Evolutionary conservation across 148 eudicot genomes (phyloP).

Genomic region (Salicornia ramosissima): DNA sequence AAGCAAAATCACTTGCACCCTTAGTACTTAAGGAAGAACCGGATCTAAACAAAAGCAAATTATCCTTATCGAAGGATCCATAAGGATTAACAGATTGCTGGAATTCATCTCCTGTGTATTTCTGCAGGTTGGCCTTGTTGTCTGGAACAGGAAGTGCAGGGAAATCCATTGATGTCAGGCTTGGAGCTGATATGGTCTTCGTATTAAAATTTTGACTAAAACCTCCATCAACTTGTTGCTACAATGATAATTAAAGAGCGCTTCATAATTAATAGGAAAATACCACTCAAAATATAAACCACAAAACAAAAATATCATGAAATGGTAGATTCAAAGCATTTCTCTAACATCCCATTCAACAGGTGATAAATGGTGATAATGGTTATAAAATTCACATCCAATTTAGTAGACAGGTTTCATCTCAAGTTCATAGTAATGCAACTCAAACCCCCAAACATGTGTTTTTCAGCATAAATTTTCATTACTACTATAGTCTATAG

Average conservation of each 20-base stretch:
- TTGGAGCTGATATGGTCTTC: slow-evolving; percentile 68
- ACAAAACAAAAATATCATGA: not conserved
- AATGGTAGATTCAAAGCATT: too few relatives aligned
- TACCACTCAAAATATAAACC: slow-evolving; percentile 2
- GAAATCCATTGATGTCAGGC: slow-evolving; percentile 67
- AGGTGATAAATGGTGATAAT: too few relatives aligned
- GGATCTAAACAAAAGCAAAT: slow-evolving; percentile 47
- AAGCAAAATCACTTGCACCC: slow-evolving; percentile 79
- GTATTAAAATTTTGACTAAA: slow-evolving; percentile 52
- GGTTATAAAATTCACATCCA: too few relatives aligned
- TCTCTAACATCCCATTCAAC: too few relatives aligned
- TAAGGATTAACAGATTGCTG: slow-evolving; percentile 50
- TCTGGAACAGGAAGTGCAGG: slow-evolving; percentile 70
- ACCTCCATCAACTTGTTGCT: slow-evolving; percentile 92
- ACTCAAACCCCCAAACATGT: not conserved
- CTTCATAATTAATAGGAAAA: slow-evolving; percentile 1
- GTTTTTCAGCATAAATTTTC: not conserved
- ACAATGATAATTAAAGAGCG: slow-evolving; percentile 26
- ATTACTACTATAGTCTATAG: not conserved
- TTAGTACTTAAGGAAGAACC: slow-evolving; percentile 53
- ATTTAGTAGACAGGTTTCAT: too few relatives aligned
- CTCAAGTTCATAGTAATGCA: not conserved
- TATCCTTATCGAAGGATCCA: slow-evolving; percentile 55
- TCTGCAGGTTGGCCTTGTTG: slow-evolving; percentile 43
- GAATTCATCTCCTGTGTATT: slow-evolving; percentile 49